Base-by-base conservation (phyloP, 345 rosid genomes). In the Viola odorata region DNA sequence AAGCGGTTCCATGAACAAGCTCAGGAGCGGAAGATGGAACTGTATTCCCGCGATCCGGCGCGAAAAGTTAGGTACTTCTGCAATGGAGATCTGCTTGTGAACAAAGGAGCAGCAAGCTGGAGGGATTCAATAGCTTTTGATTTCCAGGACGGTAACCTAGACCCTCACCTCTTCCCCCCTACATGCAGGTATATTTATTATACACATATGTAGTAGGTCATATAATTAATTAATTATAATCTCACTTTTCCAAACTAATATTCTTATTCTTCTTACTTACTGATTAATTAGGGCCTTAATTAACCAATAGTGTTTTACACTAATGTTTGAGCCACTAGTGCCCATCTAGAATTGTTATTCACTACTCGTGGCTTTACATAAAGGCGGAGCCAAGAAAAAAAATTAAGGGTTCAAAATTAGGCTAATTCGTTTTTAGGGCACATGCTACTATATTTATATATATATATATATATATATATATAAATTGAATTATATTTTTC, bases 161-260 rank as follows among this genome's bases (percentile, higher is more conserved):
- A 79, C 45, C 73, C 80, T n/a, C 49, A 63, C 37, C 53, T 45
- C 16, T 70, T 68, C 40, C 84, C 86, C 51, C 53, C 56, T 16
- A 45, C 61, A 32, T 77, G 80, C 79, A 79, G 84, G 86, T 82
- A 74, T n/a, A n/a, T n/a, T n/a, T n/a, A n/a, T 12, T 45, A 9
- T 73, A 39, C 42, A 36, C 9, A 55, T 2, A 17, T 14, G 39
- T 8, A 17, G 4, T 1, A 16, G 11, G 16, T 3, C 1, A 11
- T 51, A 50, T 6, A 50, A 45, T 15, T 58, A 42, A 9, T 15
- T 8, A 17, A 4, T 23, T 47, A 9, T 48, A 48, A 3, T 12
- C 41, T 47, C 4, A 12, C 37, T 45, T 7, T 7, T 37, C 0
- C 41, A 57, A 47, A 15, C 8, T 1, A 8, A 11, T 38, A 12